Evolutionary conservation across 139 green algal genomes (phyloP).

Genomic region (Coelastrella sp.): DNA sequence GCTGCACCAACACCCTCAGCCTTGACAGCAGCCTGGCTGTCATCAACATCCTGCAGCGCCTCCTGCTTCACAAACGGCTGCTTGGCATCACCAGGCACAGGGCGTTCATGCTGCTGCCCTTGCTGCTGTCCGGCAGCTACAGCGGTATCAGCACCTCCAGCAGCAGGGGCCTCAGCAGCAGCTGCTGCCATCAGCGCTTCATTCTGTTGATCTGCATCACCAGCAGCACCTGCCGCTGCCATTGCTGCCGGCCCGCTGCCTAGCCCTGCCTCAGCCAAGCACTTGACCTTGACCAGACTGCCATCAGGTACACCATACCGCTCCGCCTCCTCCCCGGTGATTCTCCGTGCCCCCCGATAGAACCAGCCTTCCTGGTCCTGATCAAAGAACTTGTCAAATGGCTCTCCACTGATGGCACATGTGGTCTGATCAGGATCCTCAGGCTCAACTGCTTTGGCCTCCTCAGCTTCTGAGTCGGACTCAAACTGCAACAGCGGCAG

Average conservation of each 20-base stretch:
- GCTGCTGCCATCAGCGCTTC: constrained; percentile 29
- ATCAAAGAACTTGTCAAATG: constrained; percentile 71
- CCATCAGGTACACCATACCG: constrained; percentile 59
- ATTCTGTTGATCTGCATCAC: background rate
- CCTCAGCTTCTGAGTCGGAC: background rate
- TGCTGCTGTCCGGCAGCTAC: background rate
- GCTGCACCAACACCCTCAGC: background rate
- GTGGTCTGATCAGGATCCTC: constrained; percentile 66
- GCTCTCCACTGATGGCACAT: constrained; percentile 71
- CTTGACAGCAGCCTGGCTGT: background rate
- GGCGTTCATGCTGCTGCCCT: constrained; percentile 7
- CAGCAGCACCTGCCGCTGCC: background rate
- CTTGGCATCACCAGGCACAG: background rate
- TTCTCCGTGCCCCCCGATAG: constrained; percentile 57
- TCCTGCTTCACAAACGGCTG: background rate
- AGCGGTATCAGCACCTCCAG: background rate
- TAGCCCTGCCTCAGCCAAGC: constrained; percentile 31
- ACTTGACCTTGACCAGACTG: constrained; percentile 61
- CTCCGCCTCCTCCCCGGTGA: constrained; percentile 57
- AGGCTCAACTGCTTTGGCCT: constrained; percentile 49
- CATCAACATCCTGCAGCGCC: constrained; percentile 11
- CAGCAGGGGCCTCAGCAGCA: constrained; percentile 25
- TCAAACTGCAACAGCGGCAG: background rate
- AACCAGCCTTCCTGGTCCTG: constrained; percentile 68
- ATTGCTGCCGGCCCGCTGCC: constrained; percentile 9